phyloP scores from a whole-genome alignment of 306 rosid genomes.

The Casuarina cunninghamiana region DNA sequence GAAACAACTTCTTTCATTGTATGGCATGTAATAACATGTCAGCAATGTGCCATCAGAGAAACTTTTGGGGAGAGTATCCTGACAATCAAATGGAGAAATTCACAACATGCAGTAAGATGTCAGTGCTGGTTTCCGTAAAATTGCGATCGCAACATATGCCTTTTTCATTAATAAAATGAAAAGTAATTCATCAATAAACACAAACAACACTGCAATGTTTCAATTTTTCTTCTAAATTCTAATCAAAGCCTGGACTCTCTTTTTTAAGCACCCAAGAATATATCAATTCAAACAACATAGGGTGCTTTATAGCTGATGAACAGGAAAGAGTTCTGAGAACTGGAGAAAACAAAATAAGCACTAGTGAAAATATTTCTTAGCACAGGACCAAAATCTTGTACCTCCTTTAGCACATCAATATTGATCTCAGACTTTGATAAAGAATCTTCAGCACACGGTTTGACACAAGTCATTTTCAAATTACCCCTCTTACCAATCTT shows the following conservation, averaged over 20 bases:
- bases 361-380: slow-evolving; percentile 12
- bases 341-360: slow-evolving; percentile 8
- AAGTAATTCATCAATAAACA: background rate
- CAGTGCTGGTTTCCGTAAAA: background rate
- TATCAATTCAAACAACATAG: slow-evolving; percentile 17
- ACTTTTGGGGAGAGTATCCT: background rate
- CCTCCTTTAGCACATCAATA: slow-evolving; percentile 92
- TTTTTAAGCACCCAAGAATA: slow-evolving; percentile 1
- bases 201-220: background rate
- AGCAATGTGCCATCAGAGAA: background rate
- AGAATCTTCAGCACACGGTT: slow-evolving; percentile 89
- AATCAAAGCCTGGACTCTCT: background rate
- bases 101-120: background rate
- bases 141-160: background rate
- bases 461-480: slow-evolving; percentile 68
- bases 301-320: slow-evolving; percentile 15
- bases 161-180: background rate
- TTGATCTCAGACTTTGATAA: slow-evolving; percentile 73
- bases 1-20: background rate
- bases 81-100: background rate
- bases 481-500: slow-evolving; percentile 76
- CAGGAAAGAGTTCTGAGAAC: slow-evolving; percentile 18
- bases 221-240: slow-evolving; percentile 10
- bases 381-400: slow-evolving; percentile 34
- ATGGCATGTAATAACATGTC: background rate